Percentiles rank a stretch among this genome's conserved stretches.
Evolutionary conservation across 1,284 basidiomycete genomes (phyloP).

Genomic region (Acaromyces ingoldii): DNA sequence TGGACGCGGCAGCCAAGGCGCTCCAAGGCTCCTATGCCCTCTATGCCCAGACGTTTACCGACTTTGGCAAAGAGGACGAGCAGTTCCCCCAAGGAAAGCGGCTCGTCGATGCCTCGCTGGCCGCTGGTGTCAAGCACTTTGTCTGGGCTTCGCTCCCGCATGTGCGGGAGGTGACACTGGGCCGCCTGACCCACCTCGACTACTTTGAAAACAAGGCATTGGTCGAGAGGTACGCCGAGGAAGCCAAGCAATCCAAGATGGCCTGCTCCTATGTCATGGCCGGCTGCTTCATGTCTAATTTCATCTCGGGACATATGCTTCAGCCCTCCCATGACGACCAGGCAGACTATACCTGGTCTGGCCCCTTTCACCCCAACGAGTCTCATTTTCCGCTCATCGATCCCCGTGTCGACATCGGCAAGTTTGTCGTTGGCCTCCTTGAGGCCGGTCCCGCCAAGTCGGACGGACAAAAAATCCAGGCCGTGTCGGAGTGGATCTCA

Average conservation of each 20-base stretch:
- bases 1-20: no score
- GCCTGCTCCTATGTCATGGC: neutral
- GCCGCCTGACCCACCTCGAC: neutral
- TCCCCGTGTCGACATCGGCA: neutral
- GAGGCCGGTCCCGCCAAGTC: neutral
- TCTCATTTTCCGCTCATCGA: neutral
- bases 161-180: neutral
- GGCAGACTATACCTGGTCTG: no score
- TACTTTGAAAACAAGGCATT: neutral
- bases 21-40: neutral
- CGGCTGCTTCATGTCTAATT: neutral
- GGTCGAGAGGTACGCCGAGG: neutral
- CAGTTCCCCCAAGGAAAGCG: neutral
- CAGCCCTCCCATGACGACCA: neutral
- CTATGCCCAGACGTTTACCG: neutral
- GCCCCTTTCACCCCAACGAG: no score
- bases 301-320: neutral
- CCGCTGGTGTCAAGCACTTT: neutral
- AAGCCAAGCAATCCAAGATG: neutral
- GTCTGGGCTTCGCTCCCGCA: neutral
- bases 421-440: neutral
- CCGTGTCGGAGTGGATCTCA: neutral
- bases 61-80: neutral
- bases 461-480: neutral
- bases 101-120: neutral